Base-by-base conservation (phyloP, 2,329 filamentous ascomycete genomes). In the Lachnellula willkommii region DNA sequence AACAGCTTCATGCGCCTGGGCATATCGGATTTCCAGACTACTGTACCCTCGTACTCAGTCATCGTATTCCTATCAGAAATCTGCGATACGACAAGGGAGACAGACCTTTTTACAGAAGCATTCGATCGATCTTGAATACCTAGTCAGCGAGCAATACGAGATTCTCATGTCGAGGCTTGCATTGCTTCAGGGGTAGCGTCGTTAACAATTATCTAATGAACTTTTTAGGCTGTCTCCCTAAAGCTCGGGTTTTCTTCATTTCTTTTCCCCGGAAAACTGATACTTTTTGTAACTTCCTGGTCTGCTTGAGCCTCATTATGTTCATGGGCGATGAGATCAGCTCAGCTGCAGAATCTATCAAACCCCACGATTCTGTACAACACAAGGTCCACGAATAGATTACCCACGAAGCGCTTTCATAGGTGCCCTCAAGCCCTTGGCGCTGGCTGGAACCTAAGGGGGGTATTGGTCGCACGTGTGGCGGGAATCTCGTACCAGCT, bases 101-200 rank as follows among this genome's bases (percentile, higher is more conserved):
- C 3, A 11, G 9, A 32, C 28, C 9, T 12, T 32, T 12, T 32
- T 32, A 12, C 28, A 32, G 28, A 32, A 32, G 28, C 28, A 12
- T 12, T 4, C 28, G 28, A 32, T 32, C 28, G 9, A 32, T 32
- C 28, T 12, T 32, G 28, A 32, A 32, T 32, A n/a, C n/a, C n/a
- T n/a, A 42, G 46, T 15, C 17, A 48, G 22, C 50, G 43, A 37
- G 51, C 52, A 58, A 59, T 59, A 61, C 54, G 59, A 59, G 54
- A 32, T 22, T 24, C 42, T 39, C 28, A 35, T 26, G 50, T 48
- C 42, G 56, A 50, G 59, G 57, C 59, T 54, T 39, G 54, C 39
- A 49, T 49, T 53, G 56, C 57, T 56, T 59, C 57, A 57, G 52
- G 40, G 46, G 50, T 59, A 54, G 56, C 59, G 59, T 56, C 17